These are phyloP conservation scores for Rhodotorula paludigena DNA, from an alignment of 768 basidiomycete species.

Conservation along the genomic window DNA sequence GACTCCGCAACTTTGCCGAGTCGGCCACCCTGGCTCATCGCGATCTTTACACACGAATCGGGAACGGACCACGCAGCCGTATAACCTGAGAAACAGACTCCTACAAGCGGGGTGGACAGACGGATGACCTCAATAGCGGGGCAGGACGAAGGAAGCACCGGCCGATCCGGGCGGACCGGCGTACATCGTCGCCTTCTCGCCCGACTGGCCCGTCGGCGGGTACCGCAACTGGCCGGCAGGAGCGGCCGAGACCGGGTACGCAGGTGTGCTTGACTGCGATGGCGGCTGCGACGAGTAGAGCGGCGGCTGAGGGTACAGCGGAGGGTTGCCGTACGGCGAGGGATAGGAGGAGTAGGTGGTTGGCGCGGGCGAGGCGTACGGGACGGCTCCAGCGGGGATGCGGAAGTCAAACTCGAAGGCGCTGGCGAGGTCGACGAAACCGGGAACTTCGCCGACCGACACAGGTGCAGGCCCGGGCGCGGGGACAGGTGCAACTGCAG, in stretches of 20 bases:
- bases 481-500: too few relatives aligned
- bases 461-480: not conserved
- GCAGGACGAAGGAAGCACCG: not conserved
- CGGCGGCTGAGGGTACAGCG: conserved; percentile 1
- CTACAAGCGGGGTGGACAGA: too few relatives aligned
- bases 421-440: conserved; percentile 13
- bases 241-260: not conserved
- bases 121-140: too few relatives aligned
- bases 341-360: not conserved
- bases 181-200: not conserved
- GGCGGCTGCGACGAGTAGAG: not conserved
- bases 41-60: too few relatives aligned
- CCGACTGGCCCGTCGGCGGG: not conserved
- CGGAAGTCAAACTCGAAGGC: conserved; percentile 22
- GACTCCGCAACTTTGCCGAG: too few relatives aligned
- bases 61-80: too few relatives aligned
- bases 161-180: not conserved
- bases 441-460: not conserved
- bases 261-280: not conserved
- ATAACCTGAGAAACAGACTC: too few relatives aligned
- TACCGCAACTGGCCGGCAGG: not conserved
- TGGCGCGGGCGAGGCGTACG: conserved; percentile 14
- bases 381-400: not conserved
- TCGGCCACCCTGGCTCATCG: too few relatives aligned
- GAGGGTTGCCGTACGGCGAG: not conserved